These are phyloP conservation scores for Trichomonascaceae sp. DNA, from an alignment of 1,139 yeast species.

Conservation along the genomic window DNA sequence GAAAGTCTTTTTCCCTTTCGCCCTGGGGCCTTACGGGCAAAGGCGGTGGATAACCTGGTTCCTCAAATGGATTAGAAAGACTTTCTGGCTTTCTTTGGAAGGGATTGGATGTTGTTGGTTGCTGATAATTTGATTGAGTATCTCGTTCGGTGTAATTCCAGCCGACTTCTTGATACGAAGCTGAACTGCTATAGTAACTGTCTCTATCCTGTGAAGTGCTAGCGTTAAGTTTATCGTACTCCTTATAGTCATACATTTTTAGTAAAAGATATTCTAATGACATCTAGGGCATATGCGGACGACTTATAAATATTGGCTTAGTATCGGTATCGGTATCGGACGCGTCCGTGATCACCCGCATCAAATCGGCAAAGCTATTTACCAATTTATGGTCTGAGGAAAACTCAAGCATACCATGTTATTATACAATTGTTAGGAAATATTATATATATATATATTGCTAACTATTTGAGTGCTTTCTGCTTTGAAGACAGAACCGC, in stretches of 20 bases:
- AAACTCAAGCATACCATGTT: too few species aligned
- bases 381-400: too few species aligned
- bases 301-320: background rate
- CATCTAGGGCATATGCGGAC: background rate
- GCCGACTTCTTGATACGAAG: background rate
- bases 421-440: too few species aligned
- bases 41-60: background rate
- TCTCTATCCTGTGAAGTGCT: background rate
- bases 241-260: background rate
- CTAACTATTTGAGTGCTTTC: too few species aligned
- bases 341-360: background rate
- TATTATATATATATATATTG: too few species aligned
- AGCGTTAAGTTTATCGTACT: background rate
- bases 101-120: background rate
- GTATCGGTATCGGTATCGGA: background rate
- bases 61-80: background rate
- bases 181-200: background rate
- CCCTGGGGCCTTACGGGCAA: background rate
- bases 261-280: background rate
- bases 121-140: background rate
- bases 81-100: background rate
- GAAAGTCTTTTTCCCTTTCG: background rate
- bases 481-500: too few species aligned
- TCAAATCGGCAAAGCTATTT: too few species aligned
- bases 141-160: background rate